A percentile compares a stretch with the other conserved stretches of the same genome.
Conservation (phyloP, 2,329 filamentous ascomycete genomes). For the Grosmannia serpens region DNA sequence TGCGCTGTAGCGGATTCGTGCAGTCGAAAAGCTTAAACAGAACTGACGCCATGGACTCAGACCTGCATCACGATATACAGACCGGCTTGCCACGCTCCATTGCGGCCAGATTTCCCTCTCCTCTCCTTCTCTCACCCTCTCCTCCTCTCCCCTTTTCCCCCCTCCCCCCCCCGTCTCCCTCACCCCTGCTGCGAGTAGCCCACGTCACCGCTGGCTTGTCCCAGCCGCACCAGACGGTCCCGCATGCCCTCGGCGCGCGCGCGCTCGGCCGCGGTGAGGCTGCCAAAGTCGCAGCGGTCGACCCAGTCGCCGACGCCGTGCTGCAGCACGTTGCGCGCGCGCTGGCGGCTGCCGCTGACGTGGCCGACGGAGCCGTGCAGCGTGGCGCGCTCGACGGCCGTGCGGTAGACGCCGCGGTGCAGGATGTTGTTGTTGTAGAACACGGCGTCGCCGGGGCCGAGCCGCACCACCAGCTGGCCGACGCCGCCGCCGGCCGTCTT, state of each 20-base stretch:
- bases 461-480: conserved; percentile 48
- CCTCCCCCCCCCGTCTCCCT: no score
- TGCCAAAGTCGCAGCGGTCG: conserved; percentile 40
- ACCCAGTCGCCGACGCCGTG: conserved; percentile 62
- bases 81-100: background rate
- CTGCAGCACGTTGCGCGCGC: conserved; percentile 64
- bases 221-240: conserved; percentile 48
- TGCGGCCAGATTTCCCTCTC: no score
- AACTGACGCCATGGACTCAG: background rate
- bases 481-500: conserved; percentile 14
- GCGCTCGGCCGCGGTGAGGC: conserved; percentile 16
- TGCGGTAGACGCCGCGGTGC: conserved; percentile 57
- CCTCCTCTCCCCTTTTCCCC: background rate
- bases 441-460: conserved; percentile 65
- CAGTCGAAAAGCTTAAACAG: background rate
- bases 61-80: background rate
- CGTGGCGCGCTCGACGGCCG: conserved; percentile 50
- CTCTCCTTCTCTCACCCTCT: background rate
- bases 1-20: background rate
- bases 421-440: conserved; percentile 91
- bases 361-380: conserved; percentile 63
- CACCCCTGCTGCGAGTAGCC: conserved; percentile 50
- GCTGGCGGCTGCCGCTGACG: conserved; percentile 36
- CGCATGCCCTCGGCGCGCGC: conserved; percentile 53
- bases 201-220: conserved; percentile 46